A percentile compares a stretch with the other conserved stretches of the same genome.
Conservation (phyloP, 169 alveolate species). For the Babesia gibsoni region DNA sequence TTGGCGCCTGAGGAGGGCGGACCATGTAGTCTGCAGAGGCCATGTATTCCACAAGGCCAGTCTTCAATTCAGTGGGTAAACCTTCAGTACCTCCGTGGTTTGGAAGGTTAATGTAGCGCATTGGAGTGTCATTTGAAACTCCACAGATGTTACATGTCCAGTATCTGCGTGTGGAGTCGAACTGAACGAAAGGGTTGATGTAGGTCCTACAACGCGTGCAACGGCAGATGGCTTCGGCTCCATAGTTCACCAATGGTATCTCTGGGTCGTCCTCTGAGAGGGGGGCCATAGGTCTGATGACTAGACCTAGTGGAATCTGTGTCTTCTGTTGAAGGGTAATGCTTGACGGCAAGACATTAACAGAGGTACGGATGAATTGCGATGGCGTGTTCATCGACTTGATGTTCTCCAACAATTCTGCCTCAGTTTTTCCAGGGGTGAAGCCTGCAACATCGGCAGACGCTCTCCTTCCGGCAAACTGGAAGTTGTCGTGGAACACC, state of each 20-base stretch:
- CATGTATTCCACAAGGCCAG: conserved; percentile 92
- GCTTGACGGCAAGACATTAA: conserved; percentile 62
- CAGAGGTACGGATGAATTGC: conserved; percentile 54
- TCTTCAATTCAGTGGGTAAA: conserved; percentile 36
- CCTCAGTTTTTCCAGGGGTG: conserved; percentile 18
- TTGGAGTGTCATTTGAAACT: conserved; percentile 87
- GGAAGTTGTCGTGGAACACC: conserved; percentile 58
- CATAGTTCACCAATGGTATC: conserved; percentile 83
- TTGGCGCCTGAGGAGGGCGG: conserved; percentile 96
- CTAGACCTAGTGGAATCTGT: conserved; percentile 75
- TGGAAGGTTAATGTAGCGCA: conserved; percentile 76
- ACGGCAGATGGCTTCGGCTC: conserved; percentile 85
- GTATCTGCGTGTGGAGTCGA: conserved; percentile 91
- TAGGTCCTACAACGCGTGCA: conserved; percentile 91
- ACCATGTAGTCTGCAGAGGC: conserved; percentile 96
- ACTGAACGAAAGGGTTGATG: conserved; percentile 94
- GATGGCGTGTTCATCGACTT: conserved; percentile 49
- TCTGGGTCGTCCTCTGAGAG: conserved; percentile 81
- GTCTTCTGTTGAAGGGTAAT: conserved; percentile 78
- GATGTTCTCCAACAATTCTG: conserved; percentile 35
- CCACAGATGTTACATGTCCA: conserved; percentile 97
- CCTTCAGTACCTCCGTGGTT: conserved; percentile 73
- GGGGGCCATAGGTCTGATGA: conserved; percentile 81
- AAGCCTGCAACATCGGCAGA: conserved; percentile 6
- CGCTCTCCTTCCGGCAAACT: neutral